A percentile compares a stretch with the other conserved stretches of the same genome.
Evolutionary conservation across 164 flowering plant genomes (phyloP).

Genomic region (Berberis vulgaris): DNA sequence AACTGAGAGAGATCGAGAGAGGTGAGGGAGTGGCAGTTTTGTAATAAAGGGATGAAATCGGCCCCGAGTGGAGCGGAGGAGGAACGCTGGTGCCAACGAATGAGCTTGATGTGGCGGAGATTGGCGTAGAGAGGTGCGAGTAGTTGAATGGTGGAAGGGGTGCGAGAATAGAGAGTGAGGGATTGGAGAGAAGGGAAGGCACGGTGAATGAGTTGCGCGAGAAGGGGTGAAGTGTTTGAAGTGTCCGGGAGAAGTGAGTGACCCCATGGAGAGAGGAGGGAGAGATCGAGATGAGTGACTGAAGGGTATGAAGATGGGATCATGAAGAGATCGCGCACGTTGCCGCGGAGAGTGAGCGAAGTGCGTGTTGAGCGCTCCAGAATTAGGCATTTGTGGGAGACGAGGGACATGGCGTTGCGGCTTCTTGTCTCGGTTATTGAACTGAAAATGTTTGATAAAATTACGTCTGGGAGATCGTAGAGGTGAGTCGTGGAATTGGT

Average conservation of each 20-base stretch:
- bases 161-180: constrained; percentile 59
- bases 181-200: constrained; percentile 53
- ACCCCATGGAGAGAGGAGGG: constrained; percentile 85
- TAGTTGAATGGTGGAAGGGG: constrained; percentile 32
- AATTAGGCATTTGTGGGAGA: constrained; percentile 42
- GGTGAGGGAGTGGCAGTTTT: constrained; percentile 21
- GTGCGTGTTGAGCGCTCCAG: constrained; percentile 66
- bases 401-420: constrained; percentile 67
- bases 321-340: constrained; percentile 25
- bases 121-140: constrained; percentile 48
- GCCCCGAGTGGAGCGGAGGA: constrained; percentile 29
- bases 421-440: constrained; percentile 37
- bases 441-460: constrained; percentile 47
- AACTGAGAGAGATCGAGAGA: constrained; percentile 63
- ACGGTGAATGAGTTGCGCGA: constrained; percentile 42
- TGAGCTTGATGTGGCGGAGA: constrained; percentile 46
- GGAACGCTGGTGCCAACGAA: constrained; percentile 82
- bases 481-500: constrained; percentile 16
- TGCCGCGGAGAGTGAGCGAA: constrained; percentile 69
- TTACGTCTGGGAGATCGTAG: constrained; percentile 70
- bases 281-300: constrained; percentile 63
- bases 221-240: constrained; percentile 27
- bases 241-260: constrained; percentile 34
- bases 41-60: constrained; percentile 45
- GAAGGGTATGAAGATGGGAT: constrained; percentile 53